Percentiles rank a stretch among this genome's conserved stretches.
Conservation (phyloP, 345 rosid genomes). For the Toxicodendron radicans region DNA sequence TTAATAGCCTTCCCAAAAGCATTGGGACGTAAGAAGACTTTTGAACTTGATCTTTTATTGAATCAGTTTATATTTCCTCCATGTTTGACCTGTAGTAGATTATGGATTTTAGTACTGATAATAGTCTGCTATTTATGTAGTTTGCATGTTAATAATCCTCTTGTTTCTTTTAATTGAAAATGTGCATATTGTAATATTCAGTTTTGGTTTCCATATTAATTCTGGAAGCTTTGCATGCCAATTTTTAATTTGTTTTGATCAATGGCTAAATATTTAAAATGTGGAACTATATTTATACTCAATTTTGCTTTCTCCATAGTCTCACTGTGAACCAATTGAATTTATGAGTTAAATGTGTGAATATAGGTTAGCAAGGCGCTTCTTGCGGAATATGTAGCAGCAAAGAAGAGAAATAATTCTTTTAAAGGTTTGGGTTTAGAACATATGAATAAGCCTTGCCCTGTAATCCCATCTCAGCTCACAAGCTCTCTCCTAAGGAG, state of each 20-base stretch:
- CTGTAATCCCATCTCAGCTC: conserved; percentile 65
- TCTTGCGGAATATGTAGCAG: conserved; percentile 62
- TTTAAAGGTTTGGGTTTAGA: conserved; percentile 76
- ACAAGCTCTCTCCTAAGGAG: conserved; percentile 65
- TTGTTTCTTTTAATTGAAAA: conserved; percentile 1
- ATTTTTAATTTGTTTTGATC: background rate
- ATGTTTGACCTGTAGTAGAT: too few species aligned
- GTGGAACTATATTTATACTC: background rate
- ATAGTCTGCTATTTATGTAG: background rate
- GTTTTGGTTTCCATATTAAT: background rate
- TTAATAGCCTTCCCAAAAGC: background rate
- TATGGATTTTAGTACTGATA: background rate
- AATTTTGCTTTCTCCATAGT: background rate
- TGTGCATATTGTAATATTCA: background rate
- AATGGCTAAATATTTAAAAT: background rate
- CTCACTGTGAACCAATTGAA: conserved; percentile 11
- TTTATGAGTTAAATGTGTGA: conserved; percentile 14
- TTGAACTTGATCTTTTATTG: background rate
- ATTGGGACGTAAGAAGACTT: background rate
- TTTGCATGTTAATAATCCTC: background rate
- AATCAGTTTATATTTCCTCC: background rate
- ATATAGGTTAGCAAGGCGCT: conserved; percentile 92
- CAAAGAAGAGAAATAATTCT: conserved; percentile 66
- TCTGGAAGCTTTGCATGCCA: background rate
- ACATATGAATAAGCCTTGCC: conserved; percentile 75